These are phyloP conservation scores for Rhodotorula sp. DNA, from an alignment of 1,284 basidiomycete species.

Conservation along the genomic window DNA sequence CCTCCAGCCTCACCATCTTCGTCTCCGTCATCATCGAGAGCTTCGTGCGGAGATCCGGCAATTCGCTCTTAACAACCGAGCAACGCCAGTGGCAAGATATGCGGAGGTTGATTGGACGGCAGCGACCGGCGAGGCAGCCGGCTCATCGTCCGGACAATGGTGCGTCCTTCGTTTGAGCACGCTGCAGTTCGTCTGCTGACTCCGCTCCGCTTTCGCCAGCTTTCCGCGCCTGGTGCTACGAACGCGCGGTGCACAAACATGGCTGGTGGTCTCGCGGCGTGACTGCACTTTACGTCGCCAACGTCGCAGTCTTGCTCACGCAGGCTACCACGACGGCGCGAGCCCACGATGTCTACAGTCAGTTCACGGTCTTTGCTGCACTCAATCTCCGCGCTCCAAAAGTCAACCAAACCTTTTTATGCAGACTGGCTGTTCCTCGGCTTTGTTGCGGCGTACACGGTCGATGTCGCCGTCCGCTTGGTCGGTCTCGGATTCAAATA, in stretches of 20 bases:
- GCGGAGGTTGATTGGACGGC: conserved; percentile 81
- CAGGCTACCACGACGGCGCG: conserved; percentile 67
- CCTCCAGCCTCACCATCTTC: conserved; percentile 28
- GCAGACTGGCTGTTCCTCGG: conserved; percentile 75
- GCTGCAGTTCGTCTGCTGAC: background rate
- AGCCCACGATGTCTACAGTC: conserved; percentile 68
- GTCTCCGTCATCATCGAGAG: conserved; percentile 38
- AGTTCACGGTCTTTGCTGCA: conserved; percentile 40
- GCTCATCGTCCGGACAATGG: conserved; percentile 57
- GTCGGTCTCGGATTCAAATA: conserved; percentile 75
- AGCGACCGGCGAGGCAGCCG: conserved; percentile 81
- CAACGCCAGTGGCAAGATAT: conserved; percentile 96
- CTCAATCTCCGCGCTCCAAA: background rate
- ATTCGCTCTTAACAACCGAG: conserved; percentile 77
- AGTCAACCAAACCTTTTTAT: background rate
- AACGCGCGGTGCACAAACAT: conserved; percentile 84
- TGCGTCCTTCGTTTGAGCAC: conserved; percentile 41
- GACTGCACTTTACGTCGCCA: conserved; percentile 78
- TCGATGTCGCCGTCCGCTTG: conserved; percentile 76
- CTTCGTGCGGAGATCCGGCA: conserved; percentile 63
- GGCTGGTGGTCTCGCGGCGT: conserved; percentile 89
- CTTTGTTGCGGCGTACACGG: conserved; percentile 69
- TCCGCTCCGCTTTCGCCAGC: background rate
- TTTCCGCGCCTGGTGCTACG: conserved; percentile 83
- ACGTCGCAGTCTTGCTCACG: conserved; percentile 83